Conservation (phyloP, 148 eudicot genomes). For the Fallopia convolvulus region DNA sequence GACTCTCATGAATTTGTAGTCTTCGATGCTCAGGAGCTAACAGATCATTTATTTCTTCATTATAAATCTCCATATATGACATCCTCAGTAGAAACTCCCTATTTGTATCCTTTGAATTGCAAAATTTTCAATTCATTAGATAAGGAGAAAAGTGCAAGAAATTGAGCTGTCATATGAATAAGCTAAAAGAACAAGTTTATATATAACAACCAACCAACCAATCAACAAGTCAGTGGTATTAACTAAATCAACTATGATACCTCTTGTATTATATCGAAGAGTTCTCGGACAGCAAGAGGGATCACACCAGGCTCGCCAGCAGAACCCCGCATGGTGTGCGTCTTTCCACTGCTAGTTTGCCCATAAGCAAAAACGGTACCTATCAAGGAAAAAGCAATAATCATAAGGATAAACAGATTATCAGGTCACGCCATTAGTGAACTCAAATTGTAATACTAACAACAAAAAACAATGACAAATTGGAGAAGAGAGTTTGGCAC, state of each 20-base stretch:
- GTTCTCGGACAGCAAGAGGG: conserved; percentile 73
- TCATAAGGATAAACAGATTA: not conserved
- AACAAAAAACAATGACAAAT: not conserved
- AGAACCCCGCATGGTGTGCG: conserved; percentile 96
- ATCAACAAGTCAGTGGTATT: not conserved
- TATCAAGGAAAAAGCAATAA: conserved; percentile 15
- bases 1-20: conserved; percentile 86
- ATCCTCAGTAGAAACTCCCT: conserved; percentile 86
- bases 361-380: conserved; percentile 99
- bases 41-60: conserved; percentile 93
- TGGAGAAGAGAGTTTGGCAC: conserved; percentile 21
- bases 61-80: conserved; percentile 98
- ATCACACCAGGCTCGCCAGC: conserved; percentile 81
- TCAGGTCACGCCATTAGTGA: not conserved
- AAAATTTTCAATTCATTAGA: not conserved
- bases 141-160: not conserved
- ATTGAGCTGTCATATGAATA: not conserved
- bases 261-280: conserved; percentile 72
- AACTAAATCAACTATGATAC: conserved; percentile 20
- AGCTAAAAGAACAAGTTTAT: not conserved
- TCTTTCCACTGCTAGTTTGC: conserved; percentile 95
- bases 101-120: conserved; percentile 43
- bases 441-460: not conserved
- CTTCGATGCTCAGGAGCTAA: conserved; percentile 85
- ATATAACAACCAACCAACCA: not conserved